These are phyloP conservation scores for Petasospora rhodanensis DNA, from an alignment of 1,139 yeast species.

Conservation along the genomic window DNA sequence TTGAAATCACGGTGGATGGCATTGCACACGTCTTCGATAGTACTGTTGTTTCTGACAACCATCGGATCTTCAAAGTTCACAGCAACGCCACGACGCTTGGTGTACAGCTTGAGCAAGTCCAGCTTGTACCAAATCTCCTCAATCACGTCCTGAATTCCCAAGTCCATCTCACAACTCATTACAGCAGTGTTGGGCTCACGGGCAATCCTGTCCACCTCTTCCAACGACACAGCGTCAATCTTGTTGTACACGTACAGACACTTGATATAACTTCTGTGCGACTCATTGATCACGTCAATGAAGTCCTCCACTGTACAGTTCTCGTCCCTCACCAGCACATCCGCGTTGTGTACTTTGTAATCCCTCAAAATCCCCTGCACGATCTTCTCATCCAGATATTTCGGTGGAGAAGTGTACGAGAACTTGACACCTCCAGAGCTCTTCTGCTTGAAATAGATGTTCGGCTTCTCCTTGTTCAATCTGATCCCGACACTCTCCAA, in stretches of 20 bases:
- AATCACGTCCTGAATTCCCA: conserved; percentile 82
- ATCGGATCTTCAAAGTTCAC: conserved; percentile 88
- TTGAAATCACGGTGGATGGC: conserved; percentile 91
- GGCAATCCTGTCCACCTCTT: conserved; percentile 89
- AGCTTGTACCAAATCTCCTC: conserved; percentile 93
- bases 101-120: conserved; percentile 73
- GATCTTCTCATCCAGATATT: conserved; percentile 74
- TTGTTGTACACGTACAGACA: conserved; percentile 93
- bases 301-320: conserved; percentile 89
- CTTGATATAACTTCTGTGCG: conserved; percentile 81
- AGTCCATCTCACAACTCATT: conserved; percentile 83
- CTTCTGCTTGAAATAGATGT: conserved; percentile 71
- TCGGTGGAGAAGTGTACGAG: conserved; percentile 78
- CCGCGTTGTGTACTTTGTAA: conserved; percentile 89
- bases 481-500: conserved; percentile 93
- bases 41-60: conserved; percentile 77
- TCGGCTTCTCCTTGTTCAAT: conserved; percentile 76
- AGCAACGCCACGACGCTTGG: conserved; percentile 76
- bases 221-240: conserved; percentile 91
- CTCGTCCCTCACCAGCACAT: conserved; percentile 84
- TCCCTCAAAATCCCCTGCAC: conserved; percentile 76
- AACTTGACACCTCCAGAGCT: conserved; percentile 90
- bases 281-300: conserved; percentile 85
- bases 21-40: conserved; percentile 86
- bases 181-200: conserved; percentile 90